Percentiles rank a stretch among this genome's conserved stretches.
Evolutionary conservation across 371 early-diverging fungal genomes (phyloP).

Genomic region (Actinomortierella ambigua): DNA sequence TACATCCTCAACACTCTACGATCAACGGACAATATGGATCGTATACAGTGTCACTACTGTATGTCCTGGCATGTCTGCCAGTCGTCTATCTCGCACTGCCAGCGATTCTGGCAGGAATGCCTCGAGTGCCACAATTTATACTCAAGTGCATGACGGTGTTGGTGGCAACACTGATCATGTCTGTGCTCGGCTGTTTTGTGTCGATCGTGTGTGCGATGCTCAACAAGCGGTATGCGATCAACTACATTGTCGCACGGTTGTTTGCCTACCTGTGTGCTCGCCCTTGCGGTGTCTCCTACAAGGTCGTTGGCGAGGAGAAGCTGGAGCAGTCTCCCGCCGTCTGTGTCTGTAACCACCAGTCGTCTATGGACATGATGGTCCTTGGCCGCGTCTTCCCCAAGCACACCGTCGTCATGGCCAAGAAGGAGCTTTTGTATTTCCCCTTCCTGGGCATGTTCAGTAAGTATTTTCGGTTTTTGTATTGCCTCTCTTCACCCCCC

Average conservation of each 20-base stretch:
- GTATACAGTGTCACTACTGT: no score
- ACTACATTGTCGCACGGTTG: constrained; percentile 64
- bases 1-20: not conserved
- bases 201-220: constrained; percentile 34
- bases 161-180: constrained; percentile 34
- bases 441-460: constrained; percentile 90
- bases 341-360: constrained; percentile 88
- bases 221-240: constrained; percentile 54
- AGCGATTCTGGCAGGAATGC: constrained; percentile 20
- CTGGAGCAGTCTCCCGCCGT: constrained; percentile 67
- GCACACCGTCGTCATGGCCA: constrained; percentile 79
- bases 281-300: constrained; percentile 62
- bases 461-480: constrained; percentile 53
- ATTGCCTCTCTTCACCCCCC: not conserved
- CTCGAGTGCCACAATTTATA: constrained; percentile 33
- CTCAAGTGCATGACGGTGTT: constrained; percentile 24
- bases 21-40: no score
- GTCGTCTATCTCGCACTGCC: constrained; percentile 24
- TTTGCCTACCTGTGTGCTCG: constrained; percentile 55
- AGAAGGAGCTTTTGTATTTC: constrained; percentile 77
- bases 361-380: constrained; percentile 78
- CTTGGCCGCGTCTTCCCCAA: constrained; percentile 77
- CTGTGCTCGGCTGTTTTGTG: constrained; percentile 33
- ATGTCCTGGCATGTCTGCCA: constrained; percentile 8
- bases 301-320: constrained; percentile 66